Conservation (phyloP, 2,329 filamentous ascomycete species). For the Trichoderma cornu-damae region DNA sequence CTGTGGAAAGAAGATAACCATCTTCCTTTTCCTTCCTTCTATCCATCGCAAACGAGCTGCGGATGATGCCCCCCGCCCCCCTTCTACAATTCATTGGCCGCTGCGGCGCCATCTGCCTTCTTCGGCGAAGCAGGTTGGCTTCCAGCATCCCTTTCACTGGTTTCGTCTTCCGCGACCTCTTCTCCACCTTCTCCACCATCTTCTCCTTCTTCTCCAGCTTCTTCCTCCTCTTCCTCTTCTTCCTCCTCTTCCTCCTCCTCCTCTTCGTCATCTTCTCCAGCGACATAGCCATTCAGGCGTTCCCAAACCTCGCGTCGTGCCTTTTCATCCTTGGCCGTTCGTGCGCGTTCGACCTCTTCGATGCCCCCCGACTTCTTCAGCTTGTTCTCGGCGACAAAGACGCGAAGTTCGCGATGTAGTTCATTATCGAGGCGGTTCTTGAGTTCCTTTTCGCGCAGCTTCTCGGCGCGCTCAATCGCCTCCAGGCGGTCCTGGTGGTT, state of each 20-base stretch:
- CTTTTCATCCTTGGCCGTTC: constrained; percentile 80
- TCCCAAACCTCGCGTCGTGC: constrained; percentile 77
- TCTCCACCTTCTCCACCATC: too few relatives aligned
- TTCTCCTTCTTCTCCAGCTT: constrained; percentile 24
- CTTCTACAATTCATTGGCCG: constrained; percentile 1
- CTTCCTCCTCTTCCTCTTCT: constrained; percentile 23
- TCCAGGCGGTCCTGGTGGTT: constrained; percentile 92
- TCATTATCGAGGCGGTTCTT: constrained; percentile 67
- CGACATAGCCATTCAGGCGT: constrained; percentile 53
- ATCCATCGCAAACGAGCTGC: not conserved
- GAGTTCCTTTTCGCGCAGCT: constrained; percentile 81
- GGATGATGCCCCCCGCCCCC: not conserved
- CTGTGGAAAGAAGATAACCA: not conserved
- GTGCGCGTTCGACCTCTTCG: constrained; percentile 83
- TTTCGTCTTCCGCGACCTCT: constrained; percentile 20
- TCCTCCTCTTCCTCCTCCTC: constrained; percentile 29
- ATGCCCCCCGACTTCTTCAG: constrained; percentile 94
- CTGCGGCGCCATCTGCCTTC: not conserved
- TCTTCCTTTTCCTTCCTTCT: not conserved
- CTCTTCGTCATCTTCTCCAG: constrained; percentile 41
- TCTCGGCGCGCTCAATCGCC: constrained; percentile 95
- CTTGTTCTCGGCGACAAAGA: constrained; percentile 83
- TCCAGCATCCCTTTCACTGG: constrained; percentile 17
- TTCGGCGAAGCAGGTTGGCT: constrained; percentile 14
- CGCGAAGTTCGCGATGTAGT: constrained; percentile 77